phyloP scores from a whole-genome alignment of 345 rosid species.

The Rhodomyrtus tomentosa region DNA sequence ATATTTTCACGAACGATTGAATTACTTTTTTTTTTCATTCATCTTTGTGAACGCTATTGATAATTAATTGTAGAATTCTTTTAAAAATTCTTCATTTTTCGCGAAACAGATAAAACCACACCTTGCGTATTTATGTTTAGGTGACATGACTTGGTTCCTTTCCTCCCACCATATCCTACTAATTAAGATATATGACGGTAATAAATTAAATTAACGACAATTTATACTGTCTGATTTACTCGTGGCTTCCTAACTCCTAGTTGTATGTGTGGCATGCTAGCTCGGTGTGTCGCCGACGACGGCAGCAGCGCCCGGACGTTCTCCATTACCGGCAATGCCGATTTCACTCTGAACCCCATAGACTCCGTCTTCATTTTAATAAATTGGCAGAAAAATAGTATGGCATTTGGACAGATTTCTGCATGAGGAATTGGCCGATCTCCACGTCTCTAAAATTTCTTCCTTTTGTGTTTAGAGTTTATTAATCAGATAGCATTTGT shows the following conservation, averaged over 20 bases:
- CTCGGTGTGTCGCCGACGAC: not conserved
- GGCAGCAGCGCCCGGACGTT: not conserved
- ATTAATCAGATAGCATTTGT: not conserved
- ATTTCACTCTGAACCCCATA: not conserved
- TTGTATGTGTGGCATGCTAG: not conserved
- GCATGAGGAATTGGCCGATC: not conserved
- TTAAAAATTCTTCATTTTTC: not conserved
- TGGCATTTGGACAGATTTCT: not conserved
- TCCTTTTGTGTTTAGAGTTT: not conserved
- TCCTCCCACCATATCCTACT: not conserved
- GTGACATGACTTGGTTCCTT: not conserved
- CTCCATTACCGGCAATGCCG: not conserved
- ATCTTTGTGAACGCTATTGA: not conserved
- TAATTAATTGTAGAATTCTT: fast-evolving
- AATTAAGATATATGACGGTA: not conserved
- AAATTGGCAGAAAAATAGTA: not conserved
- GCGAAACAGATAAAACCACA: not conserved
- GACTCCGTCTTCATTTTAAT: not conserved
- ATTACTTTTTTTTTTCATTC: not conserved
- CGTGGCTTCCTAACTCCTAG: not conserved
- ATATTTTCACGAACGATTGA: not conserved
- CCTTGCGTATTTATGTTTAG: not conserved
- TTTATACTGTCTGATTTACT: not conserved
- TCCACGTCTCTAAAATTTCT: not conserved
- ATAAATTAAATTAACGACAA: not conserved